Base-by-base conservation (phyloP, 768 basidiomycete species). In the Leccinum variicolor region DNA sequence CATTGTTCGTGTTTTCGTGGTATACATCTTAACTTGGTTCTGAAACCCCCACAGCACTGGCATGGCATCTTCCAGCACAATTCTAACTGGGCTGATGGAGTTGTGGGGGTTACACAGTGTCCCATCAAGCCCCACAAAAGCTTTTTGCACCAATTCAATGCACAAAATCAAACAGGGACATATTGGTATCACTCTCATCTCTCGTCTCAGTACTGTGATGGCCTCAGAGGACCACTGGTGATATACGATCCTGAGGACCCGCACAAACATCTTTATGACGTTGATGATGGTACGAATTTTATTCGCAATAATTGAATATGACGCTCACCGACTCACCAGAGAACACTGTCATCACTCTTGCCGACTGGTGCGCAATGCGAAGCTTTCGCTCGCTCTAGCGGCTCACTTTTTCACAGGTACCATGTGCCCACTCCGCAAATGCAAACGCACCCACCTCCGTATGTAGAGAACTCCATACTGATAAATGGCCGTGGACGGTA, bases 21-120 rank as follows among this genome's bases (percentile, higher is more conserved):
- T 31, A 19, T 23, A 31, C 10, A 1, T n/a, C 17, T 17, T 8
- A 47, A 25, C n/a, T 17, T 47, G 33, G 13, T 4, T 43, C 33
- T 33, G 1, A 60, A 13, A 53, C 14, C 21, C 4, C 23, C 3
- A 8, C n/a, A 84, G 82, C 81, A 83, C 58, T 84, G 81, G 81
- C 82, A 83, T 60, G 81, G 81, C 9, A 60, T 84, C 41, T 72
- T 72, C 53, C 81, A 84, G 61, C 62, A 72, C 6, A 56, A 66
- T 2, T 76, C 77, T 9, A 79, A 74, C 55, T 79, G 71, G 67
- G 77, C 74, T 1, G 83, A 84, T 56, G 82, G 83, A 4, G 63
- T 70, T 4, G 66, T 71, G 4, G 71, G 68, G n/a, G 68, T 78
- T n/a, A 67, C 74, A 6, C 71, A 74, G 33, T 75, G 73, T 29